These are phyloP conservation scores for Trypanosoma mega DNA, from an alignment of 208 protist species.

Conservation along the genomic window DNA sequence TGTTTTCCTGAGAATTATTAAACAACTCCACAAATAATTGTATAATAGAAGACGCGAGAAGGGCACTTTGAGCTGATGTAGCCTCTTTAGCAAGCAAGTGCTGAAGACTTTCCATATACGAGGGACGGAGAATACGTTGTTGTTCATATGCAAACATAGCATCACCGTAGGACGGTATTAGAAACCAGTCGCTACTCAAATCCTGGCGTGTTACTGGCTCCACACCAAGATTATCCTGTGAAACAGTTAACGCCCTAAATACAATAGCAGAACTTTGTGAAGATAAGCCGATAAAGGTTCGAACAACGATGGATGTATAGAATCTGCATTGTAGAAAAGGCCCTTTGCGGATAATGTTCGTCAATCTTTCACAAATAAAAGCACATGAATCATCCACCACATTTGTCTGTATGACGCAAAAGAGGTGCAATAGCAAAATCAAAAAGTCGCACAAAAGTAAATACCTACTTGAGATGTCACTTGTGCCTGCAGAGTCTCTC, in stretches of 20 bases:
- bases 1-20: constrained; percentile 25
- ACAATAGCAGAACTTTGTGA: constrained; percentile 25
- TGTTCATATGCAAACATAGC: constrained; percentile 16
- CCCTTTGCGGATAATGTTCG: constrained; percentile 4
- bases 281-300: constrained; percentile 27
- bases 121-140: constrained; percentile 27
- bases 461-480: constrained; percentile 6
- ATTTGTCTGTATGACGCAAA: constrained; percentile 22
- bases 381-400: background rate
- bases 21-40: constrained; percentile 26
- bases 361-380: constrained; percentile 9
- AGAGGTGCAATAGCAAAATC: constrained; percentile 21
- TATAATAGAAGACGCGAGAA: constrained; percentile 22
- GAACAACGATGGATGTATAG: constrained; percentile 29
- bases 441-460: constrained; percentile 24
- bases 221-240: background rate
- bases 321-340: constrained; percentile 35
- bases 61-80: constrained; percentile 1
- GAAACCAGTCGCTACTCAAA: constrained; percentile 16
- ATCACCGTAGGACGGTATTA: constrained; percentile 25
- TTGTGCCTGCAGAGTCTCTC: constrained; percentile 10
- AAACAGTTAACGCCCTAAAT: constrained; percentile 9
- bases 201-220: constrained; percentile 16
- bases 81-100: background rate
- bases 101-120: constrained; percentile 20